Evolutionary conservation across 257 asterid genomes (phyloP).

Genomic region (Petrea volubilis): DNA sequence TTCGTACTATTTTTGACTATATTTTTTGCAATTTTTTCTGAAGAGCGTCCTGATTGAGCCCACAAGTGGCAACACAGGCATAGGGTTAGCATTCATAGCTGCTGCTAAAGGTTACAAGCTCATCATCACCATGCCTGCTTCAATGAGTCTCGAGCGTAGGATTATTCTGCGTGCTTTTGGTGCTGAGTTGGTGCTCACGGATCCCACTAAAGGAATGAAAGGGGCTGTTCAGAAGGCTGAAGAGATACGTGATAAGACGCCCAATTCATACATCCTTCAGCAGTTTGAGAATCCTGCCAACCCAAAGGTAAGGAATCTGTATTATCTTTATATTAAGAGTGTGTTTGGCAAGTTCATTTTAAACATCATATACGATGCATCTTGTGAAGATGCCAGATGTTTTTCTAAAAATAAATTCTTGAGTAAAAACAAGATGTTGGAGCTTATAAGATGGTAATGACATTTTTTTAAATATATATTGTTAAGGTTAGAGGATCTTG

Average conservation of each 20-base stretch:
- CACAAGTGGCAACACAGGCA: conserved; percentile 50
- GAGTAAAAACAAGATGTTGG: too few relatives aligned
- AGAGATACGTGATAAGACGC: conserved; percentile 45
- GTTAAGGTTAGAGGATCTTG: too few relatives aligned
- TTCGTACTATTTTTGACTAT: neutral
- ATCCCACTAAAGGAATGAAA: conserved; percentile 44
- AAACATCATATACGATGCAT: too few relatives aligned
- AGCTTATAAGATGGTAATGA: too few relatives aligned
- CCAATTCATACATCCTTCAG: conserved; percentile 50
- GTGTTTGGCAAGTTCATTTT: too few relatives aligned
- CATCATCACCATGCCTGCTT: conserved; percentile 43
- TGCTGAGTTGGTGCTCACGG: conserved; percentile 46
- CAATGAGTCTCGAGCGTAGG: conserved; percentile 49
- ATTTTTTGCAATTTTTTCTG: conserved; percentile 1
- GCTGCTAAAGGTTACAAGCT: conserved; percentile 53
- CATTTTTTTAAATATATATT: too few relatives aligned
- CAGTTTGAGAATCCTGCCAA: conserved; percentile 57
- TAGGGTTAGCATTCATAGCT: conserved; percentile 44
- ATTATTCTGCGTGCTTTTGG: conserved; percentile 48
- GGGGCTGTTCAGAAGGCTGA: conserved; percentile 53
- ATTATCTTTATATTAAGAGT: neutral
- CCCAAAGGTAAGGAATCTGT: conserved; percentile 35
- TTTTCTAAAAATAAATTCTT: too few relatives aligned
- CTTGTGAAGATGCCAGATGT: too few relatives aligned
- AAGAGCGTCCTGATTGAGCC: conserved; percentile 45